Percentiles rank a stretch among this genome's conserved stretches.
phyloP scores from a whole-genome alignment of 768 basidiomycete species.

The Serendipita indica region DNA sequence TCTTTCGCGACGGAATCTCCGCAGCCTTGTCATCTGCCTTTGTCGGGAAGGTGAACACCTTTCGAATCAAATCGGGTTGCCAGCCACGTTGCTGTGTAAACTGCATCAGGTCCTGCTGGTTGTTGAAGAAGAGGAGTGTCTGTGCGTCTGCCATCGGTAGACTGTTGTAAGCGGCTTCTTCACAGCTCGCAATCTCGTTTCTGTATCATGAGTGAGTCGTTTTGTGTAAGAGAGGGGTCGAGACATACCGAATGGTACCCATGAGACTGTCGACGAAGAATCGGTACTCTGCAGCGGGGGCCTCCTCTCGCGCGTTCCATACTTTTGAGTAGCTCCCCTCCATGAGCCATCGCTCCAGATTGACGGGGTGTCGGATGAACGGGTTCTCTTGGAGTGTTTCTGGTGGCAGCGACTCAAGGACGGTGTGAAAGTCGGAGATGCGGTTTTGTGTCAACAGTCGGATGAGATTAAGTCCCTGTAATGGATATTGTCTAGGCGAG shows the following conservation, averaged over 20 bases:
- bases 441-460: slow-evolving; percentile 88
- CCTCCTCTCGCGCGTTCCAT: slow-evolving; percentile 86
- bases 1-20: slow-evolving; percentile 74
- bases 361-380: slow-evolving; percentile 71
- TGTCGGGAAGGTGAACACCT: slow-evolving; percentile 60
- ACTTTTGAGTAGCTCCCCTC: slow-evolving; percentile 97
- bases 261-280: slow-evolving; percentile 88
- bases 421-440: slow-evolving; percentile 95
- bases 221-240: background rate
- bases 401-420: slow-evolving; percentile 73
- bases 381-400: slow-evolving; percentile 40
- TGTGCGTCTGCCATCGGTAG: slow-evolving; percentile 82
- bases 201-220: slow-evolving; percentile 26
- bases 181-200: slow-evolving; percentile 93
- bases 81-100: slow-evolving; percentile 82
- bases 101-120: slow-evolving; percentile 59
- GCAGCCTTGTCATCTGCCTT: slow-evolving; percentile 60
- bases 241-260: slow-evolving; percentile 73
- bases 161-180: slow-evolving; percentile 85
- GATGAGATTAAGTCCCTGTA: slow-evolving; percentile 88
- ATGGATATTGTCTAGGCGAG: slow-evolving; percentile 74
- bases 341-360: slow-evolving; percentile 95
- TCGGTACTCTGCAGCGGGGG: slow-evolving; percentile 87
- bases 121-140: slow-evolving; percentile 81
- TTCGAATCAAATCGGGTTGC: slow-evolving; percentile 60